These are phyloP conservation scores for Nakazawaea holstii DNA, from an alignment of 805 yeast genomes.

Conservation along the genomic window DNA sequence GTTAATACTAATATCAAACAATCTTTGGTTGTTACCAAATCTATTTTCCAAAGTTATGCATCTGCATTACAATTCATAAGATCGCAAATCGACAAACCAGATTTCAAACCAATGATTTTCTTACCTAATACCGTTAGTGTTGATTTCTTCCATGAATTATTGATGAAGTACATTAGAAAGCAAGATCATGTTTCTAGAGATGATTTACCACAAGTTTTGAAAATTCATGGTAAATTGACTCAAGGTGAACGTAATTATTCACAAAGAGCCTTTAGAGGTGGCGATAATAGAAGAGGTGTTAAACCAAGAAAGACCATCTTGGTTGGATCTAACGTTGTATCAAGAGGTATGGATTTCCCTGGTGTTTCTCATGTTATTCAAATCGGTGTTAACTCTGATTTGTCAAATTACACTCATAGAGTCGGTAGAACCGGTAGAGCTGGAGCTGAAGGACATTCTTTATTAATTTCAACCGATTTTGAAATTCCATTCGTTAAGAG, in stretches of 20 bases:
- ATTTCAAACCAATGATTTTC: conserved; percentile 77
- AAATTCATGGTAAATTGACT: conserved; percentile 63
- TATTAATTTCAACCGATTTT: conserved; percentile 47
- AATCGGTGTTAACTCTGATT: conserved; percentile 67
- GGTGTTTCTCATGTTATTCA: conserved; percentile 82
- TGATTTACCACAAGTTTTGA: conserved; percentile 24
- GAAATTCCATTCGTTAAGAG: conserved; percentile 53
- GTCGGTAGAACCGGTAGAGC: conserved; percentile 97
- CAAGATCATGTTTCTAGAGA: conserved; percentile 12
- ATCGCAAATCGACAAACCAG: conserved; percentile 25
- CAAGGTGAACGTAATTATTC: conserved; percentile 52
- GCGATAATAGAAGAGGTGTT: conserved; percentile 21
- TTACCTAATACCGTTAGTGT: conserved; percentile 73
- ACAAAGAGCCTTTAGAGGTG: conserved; percentile 23
- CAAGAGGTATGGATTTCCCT: conserved; percentile 95
- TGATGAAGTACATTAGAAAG: conserved; percentile 25
- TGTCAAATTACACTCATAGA: conserved; percentile 84
- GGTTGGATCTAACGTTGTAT: conserved; percentile 88
- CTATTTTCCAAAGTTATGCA: conserved; percentile 52
- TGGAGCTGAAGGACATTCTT: conserved; percentile 71
- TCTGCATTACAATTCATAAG: conserved; percentile 51
- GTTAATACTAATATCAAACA: conserved; percentile 77
- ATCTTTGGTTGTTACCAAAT: conserved; percentile 47
- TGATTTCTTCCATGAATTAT: conserved; percentile 44
- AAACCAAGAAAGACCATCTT: conserved; percentile 36